Base-by-base conservation (phyloP, 2,329 filamentous ascomycete species). In the Colletotrichum tropicicola region DNA sequence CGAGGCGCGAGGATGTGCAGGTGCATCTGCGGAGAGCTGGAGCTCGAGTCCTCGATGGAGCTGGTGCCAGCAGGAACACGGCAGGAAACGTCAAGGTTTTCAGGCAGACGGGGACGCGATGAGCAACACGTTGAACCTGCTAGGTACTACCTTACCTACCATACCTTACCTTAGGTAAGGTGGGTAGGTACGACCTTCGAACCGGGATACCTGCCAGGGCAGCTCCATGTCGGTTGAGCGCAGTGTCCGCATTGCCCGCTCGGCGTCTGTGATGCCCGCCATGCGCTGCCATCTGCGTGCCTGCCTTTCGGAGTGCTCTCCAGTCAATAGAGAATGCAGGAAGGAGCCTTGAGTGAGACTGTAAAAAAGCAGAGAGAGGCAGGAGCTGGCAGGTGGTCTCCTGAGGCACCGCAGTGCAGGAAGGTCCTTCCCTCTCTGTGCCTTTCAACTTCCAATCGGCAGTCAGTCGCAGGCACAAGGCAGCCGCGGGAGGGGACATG, bases 31-130 rank as follows among this genome's bases (percentile, higher is more conserved):
- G 35, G 51, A 52, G 37, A 53, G 60, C 35, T 45, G 45, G 7
- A 3, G n/a, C 13, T n/a, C 17, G 58, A 55, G 41, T 8, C 41
- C 3, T 27, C 8, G 5, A 27, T 39, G 30, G 54, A 52, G 45
- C 48, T 43, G 28, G 55, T 27, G 48, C 19, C 17, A 39, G 28
- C 53, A 27, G 41, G 35, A 23, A 47, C n/a, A 15, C 32, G n/a
- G 32, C 32, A 35, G n/a, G 19, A 43, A 21, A 10, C 45, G 53
- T 52, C 61, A 65, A 65, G 61, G 61, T 60, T 65, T 65, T 65
- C 61, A 60, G 60, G 55, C 60, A 63, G 47, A 51, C 53, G 35
- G 53, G 53, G 59, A 37, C 53, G 30, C 28, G 47, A 63, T 25
- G 39, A 43, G 27, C 25, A 35, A 12, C 13, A 35, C n/a, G 25